A percentile compares a stretch with the other conserved stretches of the same genome.
phyloP scores from a whole-genome alignment of 148 eudicot genomes.

The Mesembryanthemum crystallinum region DNA sequence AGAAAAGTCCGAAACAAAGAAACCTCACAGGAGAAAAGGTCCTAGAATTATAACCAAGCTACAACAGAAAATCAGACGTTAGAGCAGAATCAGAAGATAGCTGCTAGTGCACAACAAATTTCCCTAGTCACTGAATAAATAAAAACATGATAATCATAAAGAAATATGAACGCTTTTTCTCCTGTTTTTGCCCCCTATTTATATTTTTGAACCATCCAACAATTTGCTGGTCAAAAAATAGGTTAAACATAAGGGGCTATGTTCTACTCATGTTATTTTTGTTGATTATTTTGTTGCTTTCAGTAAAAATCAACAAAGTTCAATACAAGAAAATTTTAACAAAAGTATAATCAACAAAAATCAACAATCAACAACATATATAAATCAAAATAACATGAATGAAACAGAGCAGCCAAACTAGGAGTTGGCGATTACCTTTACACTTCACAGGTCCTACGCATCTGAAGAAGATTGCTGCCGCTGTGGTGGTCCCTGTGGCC shows the following conservation, averaged over 20 bases:
- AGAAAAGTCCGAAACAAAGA: background rate
- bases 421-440: slow-evolving; percentile 20
- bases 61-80: background rate
- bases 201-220: background rate
- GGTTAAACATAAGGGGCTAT: background rate
- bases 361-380: no score
- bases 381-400: no score
- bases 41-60: background rate
- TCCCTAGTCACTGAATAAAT: background rate
- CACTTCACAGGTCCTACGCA: slow-evolving; percentile 36
- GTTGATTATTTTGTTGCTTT: no score
- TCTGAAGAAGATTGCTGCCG: slow-evolving; percentile 65
- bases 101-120: background rate
- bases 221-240: background rate
- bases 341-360: no score
- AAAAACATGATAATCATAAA: background rate
- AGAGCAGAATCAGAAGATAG: background rate
- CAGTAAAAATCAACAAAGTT: no score
- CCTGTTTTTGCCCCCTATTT: no score
- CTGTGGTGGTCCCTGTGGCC: slow-evolving; percentile 61
- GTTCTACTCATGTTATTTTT: no score
- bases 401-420: background rate
- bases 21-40: background rate
- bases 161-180: background rate
- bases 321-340: no score